These are phyloP conservation scores for Capsicum pubescens DNA, from an alignment of 257 asterid species.

Conservation along the genomic window DNA sequence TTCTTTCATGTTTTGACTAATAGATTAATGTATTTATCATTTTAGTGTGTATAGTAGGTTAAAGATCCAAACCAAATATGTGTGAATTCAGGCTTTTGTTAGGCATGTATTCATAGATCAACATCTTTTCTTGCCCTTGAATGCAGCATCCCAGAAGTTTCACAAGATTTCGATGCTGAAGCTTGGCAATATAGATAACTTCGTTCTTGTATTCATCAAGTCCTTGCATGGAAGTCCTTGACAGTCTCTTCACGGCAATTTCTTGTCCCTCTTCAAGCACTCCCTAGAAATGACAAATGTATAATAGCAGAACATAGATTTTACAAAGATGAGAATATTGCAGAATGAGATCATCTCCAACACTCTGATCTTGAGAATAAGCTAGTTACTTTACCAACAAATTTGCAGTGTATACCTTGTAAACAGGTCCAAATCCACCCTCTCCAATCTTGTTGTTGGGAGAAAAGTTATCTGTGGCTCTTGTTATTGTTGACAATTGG, in stretches of 20 bases:
- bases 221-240: slow-evolving; percentile 38
- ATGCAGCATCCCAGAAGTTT: slow-evolving; percentile 23
- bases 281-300: slow-evolving; percentile 34
- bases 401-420: slow-evolving; percentile 36
- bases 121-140: slow-evolving; percentile 25
- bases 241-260: slow-evolving; percentile 51
- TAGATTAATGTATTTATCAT: not conserved
- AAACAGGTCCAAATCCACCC: slow-evolving; percentile 48
- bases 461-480: slow-evolving; percentile 37
- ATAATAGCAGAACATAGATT: not conserved
- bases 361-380: not conserved
- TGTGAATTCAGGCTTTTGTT: slow-evolving; percentile 5
- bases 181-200: slow-evolving; percentile 39
- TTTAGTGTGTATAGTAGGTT: not conserved
- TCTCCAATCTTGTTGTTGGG: slow-evolving; percentile 29
- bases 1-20: not conserved
- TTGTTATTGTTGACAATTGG: slow-evolving; percentile 32
- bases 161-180: slow-evolving; percentile 37
- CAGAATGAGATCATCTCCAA: not conserved
- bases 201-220: slow-evolving; percentile 40
- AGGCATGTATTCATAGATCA: slow-evolving; percentile 23
- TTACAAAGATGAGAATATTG: not conserved
- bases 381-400: not conserved
- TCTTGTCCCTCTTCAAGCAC: slow-evolving; percentile 37
- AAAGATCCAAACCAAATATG: slow-evolving; percentile 27